Base-by-base conservation (phyloP, 345 rosid genomes). In the Gossypium longicalyx region DNA sequence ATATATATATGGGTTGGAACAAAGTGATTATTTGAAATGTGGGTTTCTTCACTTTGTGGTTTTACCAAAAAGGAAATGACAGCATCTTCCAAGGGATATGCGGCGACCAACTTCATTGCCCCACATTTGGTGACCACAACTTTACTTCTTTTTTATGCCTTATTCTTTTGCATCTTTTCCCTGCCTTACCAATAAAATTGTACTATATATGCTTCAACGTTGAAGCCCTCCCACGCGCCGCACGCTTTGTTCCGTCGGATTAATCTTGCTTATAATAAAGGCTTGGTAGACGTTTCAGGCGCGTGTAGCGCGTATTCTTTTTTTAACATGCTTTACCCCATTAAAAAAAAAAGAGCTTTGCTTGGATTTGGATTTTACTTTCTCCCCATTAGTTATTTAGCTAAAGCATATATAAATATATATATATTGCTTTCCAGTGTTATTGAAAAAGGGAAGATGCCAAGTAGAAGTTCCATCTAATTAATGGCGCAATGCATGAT, bases 61-160 rank as follows among this genome's bases (percentile, higher is more conserved):
- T 58, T 73, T 51, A 60, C 12, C 59, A 56, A 38, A 23, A 29
- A 44, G 34, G 49, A 48, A 48, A 62, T 23, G 71, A 68, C 74
- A n/a, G 87, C 84, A 86, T 86, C 87, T 83, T 83, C 85, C 81
- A 80, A 43, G 67, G 87, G 52, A 86, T 80, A 86, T 86, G 77
- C 87, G 74, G 75, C 73, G 67, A 66, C 80, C 82, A 81, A 70
- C 67, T 56, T 71, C 73, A 74, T 51, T 54, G 77, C 57, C 67
- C 76, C 34, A 61, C 74, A 23, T 60, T 71, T 74, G 76, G 61
- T 72, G 70, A 34, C 80, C 62, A 58, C 34, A 12, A 13, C 57
- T 67, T 68, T 60, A 16, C 44, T 12, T 34, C 71, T 27, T 76
- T 57, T 41, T 13, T 23, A 22, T 23, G 7, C 17, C 17, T 25